Base-by-base conservation (phyloP, 306 rosid genomes). In the Vigna unguiculata region DNA sequence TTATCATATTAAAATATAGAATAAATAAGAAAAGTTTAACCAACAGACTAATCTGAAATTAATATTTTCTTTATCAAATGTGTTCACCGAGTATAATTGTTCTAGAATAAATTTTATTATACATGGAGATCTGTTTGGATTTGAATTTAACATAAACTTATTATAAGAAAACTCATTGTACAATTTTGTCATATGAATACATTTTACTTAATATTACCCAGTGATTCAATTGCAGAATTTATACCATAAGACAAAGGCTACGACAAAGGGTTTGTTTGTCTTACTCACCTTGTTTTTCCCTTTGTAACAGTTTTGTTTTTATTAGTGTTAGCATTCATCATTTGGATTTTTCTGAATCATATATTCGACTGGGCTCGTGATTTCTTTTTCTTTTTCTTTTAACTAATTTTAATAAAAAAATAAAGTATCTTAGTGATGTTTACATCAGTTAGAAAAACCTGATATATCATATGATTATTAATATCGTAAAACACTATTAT, bases 211-310 rank as follows among this genome's bases (percentile, higher is more conserved):
- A 54, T 20, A 36, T 53, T 13, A 45, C 13, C 22, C 17, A 22
- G 67, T 45, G 75, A 71, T n/a, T 76, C 51, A 60, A 14, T 58
- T 46, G 40, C 15, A 43, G 22, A 72, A 65, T 41, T 47, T 32
- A 73, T 17, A 8, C 40, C 1, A 40, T 15, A 64, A n/a, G 12
- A n/a, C 41, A 45, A 58, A 24, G 53, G 30, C 0, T 19, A 64
- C 24, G 12, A 22, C 30, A 45, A 57, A 24, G 53, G 30, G 10
- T 17, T 19, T 65, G 9, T 40, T 67, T 63, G 68, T 67, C 48
- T 17, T 40, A 54, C 10, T 13, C 65, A 4, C 45, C 21, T 3
- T 17, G 4, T 28, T 41, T 38, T 28, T 40, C 15, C 25, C 30
- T 21, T 47, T 53, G 2, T 43, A 57, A 24, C 58, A 45, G 12